Evolutionary conservation across 208 protist species (phyloP), one percentile per base, ranked within the genome.

Genomic region (Leptomonas pyrrhocoris): DNA sequence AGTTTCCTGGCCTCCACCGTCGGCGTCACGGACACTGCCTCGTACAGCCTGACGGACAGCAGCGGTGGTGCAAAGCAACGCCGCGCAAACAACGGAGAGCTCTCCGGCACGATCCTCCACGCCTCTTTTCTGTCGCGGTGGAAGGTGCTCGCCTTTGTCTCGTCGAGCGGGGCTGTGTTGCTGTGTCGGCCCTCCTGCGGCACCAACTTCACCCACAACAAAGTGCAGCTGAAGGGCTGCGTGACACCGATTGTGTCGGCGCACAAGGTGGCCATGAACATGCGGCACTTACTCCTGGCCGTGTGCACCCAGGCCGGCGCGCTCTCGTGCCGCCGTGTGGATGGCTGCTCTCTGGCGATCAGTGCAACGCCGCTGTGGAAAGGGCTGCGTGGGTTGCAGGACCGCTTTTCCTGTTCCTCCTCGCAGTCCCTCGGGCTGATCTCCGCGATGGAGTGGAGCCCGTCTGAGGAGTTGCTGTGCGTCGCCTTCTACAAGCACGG

Each of bases 401-500:
- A 71, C 16, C 56, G 66, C 11, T n/a, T 50, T 16, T 28, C 62
- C 16, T 31, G 16, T 4, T 38, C 19, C 30, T 18, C 59, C 1
- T 43, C 45, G 65, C 63, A 66, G 45, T 68, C 38, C 16, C 49
- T 61, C 5, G 78, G 83, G 31, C 63, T 84, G 5, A 80, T 95
- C 54, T 53, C 73, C 25, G 68, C 56, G 4, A 49, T 95, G 70
- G 67, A 85, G 55, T 93, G 89, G 90, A 82, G 78, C 36, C 61
- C 72, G 0, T 63, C 57, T 1, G 87, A 86, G 54, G 87, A 92
- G 49, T 34, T 86, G 75, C 82, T 92, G 11, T 88, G 80, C 66
- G 78, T 92, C 43, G 85, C 83, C 57, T 90, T 84, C 63, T 79
- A 77, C 56, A 74, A 75, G 51, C n/a, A 65, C 46, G 88, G 86